Conservation (phyloP, 306 rosid genomes). For the Dalbergia oliveri region DNA sequence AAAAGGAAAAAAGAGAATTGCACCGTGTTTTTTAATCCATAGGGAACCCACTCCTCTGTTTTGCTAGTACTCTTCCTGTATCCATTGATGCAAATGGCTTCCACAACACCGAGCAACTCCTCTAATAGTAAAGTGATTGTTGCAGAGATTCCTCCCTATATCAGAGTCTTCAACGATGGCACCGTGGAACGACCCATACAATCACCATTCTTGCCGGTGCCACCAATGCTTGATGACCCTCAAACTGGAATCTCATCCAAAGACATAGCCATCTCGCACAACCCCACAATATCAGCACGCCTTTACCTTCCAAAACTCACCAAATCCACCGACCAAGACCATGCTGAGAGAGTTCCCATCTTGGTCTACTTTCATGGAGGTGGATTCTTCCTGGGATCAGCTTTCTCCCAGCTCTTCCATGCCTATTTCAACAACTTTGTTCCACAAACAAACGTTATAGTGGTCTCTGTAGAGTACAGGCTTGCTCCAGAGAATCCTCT, state of each 20-base stretch:
- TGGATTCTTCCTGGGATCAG: slow-evolving; percentile 55
- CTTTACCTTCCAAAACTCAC: slow-evolving; percentile 56
- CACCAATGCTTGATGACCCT: slow-evolving; percentile 45
- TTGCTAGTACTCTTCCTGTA: no score
- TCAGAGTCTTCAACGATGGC: slow-evolving; percentile 49
- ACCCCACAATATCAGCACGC: slow-evolving; percentile 57
- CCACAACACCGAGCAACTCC: neutral
- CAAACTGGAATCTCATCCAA: slow-evolving; percentile 58
- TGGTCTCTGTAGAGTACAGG: slow-evolving; percentile 62
- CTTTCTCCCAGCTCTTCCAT: slow-evolving; percentile 55
- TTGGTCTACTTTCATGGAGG: slow-evolving; percentile 65
- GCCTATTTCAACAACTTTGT: slow-evolving; percentile 45
- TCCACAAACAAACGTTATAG: slow-evolving; percentile 40
- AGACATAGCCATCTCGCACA: slow-evolving; percentile 51
- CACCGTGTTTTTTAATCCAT: no score
- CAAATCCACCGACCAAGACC: neutral
- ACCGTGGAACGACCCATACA: slow-evolving; percentile 46
- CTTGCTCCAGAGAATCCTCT: slow-evolving; percentile 60
- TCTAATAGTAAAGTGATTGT: no score
- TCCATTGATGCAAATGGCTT: slow-evolving; percentile 2
- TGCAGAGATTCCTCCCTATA: slow-evolving; percentile 40
- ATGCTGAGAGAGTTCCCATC: slow-evolving; percentile 49
- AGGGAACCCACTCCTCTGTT: no score
- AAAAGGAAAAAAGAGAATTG: no score
- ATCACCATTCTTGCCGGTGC: slow-evolving; percentile 38